Evolutionary conservation across 495 filamentous ascomycete genomes (phyloP).

Genomic region (Neurospora pannonica): DNA sequence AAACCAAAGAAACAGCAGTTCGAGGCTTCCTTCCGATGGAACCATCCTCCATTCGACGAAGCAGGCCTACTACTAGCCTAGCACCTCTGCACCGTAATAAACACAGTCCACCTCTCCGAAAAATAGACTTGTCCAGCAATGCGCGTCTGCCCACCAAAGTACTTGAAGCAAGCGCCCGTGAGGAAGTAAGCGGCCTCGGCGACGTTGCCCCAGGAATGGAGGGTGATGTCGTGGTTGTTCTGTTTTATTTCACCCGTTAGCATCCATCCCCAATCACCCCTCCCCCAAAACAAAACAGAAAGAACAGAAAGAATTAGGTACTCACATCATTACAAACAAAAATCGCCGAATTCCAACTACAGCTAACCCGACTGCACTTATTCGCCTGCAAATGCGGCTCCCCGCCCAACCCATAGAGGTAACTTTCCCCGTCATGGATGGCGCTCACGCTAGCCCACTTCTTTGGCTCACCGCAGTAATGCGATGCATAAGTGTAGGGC

Average conservation of each 20-base stretch:
- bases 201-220: neutral
- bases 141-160: neutral
- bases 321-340: neutral
- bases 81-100: neutral
- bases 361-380: neutral
- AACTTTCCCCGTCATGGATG: neutral
- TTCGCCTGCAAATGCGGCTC: neutral
- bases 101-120: neutral
- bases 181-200: neutral
- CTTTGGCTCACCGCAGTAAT: neutral
- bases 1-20: neutral
- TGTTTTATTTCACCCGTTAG: neutral
- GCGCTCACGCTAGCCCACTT: neutral
- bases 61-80: neutral
- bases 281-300: too few species aligned
- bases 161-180: neutral
- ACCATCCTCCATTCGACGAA: neutral
- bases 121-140: neutral
- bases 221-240: neutral
- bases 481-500: neutral
- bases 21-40: neutral
- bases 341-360: neutral
- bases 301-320: neutral
- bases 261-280: too few species aligned
- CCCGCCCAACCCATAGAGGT: rapidly evolving